Conservation (phyloP, 495 filamentous ascomycete species). For the Neurospora africana region DNA sequence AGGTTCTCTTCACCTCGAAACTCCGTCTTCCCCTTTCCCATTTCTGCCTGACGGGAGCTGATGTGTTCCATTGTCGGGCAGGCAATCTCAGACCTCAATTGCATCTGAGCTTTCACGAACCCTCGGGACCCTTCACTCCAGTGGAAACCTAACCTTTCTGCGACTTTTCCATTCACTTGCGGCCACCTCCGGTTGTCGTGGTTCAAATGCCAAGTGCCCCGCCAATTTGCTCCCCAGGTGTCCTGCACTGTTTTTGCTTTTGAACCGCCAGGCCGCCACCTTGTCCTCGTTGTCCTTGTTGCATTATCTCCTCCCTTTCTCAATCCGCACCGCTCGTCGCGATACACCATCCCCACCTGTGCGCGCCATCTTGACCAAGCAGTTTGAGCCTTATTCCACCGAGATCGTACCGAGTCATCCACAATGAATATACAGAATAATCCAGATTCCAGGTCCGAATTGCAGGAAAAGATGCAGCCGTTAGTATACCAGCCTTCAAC, state of each 20-base stretch:
- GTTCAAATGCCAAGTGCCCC: background rate
- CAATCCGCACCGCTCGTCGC: background rate
- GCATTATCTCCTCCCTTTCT: background rate
- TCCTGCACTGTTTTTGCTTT: too few species aligned
- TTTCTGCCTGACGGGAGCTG: too few species aligned
- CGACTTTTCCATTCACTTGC: background rate
- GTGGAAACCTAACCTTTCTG: too few species aligned
- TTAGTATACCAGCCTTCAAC: background rate
- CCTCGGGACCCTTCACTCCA: too few species aligned
- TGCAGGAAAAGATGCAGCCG: background rate
- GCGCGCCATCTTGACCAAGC: background rate
- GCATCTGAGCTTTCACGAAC: too few species aligned
- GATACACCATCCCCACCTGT: background rate
- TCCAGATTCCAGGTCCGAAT: background rate
- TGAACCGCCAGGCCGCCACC: too few species aligned
- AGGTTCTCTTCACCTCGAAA: too few species aligned
- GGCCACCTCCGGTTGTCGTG: background rate
- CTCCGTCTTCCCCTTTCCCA: too few species aligned
- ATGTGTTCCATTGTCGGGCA: background rate
- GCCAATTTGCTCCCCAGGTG: background rate
- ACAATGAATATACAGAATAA: background rate
- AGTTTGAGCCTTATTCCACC: background rate
- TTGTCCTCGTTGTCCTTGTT: too few species aligned
- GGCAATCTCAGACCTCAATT: background rate
- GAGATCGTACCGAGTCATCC: background rate